Base-by-base conservation (phyloP, 768 basidiomycete species). In the Russula earlei region DNA sequence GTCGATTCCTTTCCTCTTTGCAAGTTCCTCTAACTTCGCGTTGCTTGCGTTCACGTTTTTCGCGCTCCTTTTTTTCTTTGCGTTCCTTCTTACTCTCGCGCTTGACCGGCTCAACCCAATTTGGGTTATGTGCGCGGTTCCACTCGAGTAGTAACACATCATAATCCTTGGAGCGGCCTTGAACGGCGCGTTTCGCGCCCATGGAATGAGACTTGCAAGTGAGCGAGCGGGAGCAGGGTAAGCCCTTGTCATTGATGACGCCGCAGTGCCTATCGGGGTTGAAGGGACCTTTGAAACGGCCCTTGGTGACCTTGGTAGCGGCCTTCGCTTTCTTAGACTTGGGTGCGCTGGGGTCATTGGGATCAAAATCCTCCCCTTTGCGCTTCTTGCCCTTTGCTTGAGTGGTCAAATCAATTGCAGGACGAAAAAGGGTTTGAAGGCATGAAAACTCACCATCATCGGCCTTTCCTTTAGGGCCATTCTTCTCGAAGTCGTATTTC, bases 121-220 rank as follows among this genome's bases (percentile, higher is more conserved):
- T 90, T 14, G 90, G 91, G 59, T 92, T 91, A 66, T 91, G 78
- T 24, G 80, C 84, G 33, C 88, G 83, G 64, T 91, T 86, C 91
- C 91, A 98, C 50, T 97, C 94, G 24, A 91, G 77, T 17, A 94
- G 77, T 4, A 99, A 79, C 41, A 85, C 85, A 65, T 96, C 93
- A 66, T 91, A 98, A 7, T 72, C 68, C 50, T 85, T 79, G 0
- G 89, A 87, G 4, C 95, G 89, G 33, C 91, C 91, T 59, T 80
- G 78, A 1, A 99, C 94, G 9, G 87, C 82, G 17, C 95, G 87
- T 70, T 99, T 99, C 11, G 91, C 88, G 14, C 91, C 91, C 85
- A 99, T 95, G 2, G 91, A 87, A 67, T 99, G 95, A 5, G 95
- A 91, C 71, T 99, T 99, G 75, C 95, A 99, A 0, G 95, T 97